Evolutionary conservation across 441 rosid species (phyloP).

Genomic region (Melianthus villosus): DNA sequence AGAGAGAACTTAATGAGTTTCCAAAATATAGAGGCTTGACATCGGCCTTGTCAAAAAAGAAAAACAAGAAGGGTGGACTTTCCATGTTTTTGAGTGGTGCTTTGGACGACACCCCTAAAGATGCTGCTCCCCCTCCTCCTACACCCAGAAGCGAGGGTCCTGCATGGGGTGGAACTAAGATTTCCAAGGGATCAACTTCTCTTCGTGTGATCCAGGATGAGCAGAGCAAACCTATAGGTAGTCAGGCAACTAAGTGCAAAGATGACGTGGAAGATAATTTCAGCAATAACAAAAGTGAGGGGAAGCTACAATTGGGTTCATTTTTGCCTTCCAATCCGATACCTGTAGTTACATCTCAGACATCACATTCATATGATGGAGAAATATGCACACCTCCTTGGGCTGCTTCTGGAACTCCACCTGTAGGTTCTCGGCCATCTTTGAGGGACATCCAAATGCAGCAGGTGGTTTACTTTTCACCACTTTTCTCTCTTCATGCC

Average conservation of each 20-base stretch:
- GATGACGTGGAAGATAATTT: slow-evolving; percentile 26
- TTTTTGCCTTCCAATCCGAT: slow-evolving; percentile 67
- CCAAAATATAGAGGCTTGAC: slow-evolving; percentile 25
- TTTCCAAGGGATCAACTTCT: slow-evolving; percentile 58
- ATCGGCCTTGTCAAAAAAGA: slow-evolving; percentile 42
- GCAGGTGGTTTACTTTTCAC: slow-evolving; percentile 31
- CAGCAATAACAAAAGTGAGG: slow-evolving; percentile 24
- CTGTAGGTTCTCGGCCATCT: slow-evolving; percentile 53
- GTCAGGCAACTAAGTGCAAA: slow-evolving; percentile 21
- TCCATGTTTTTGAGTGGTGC: slow-evolving; percentile 98
- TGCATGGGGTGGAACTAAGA: slow-evolving; percentile 93
- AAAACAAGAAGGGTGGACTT: slow-evolving; percentile 76
- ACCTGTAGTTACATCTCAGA: slow-evolving; percentile 33
- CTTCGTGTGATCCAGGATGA: slow-evolving; percentile 82
- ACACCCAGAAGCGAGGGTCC: slow-evolving; percentile 71
- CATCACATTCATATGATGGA: slow-evolving; percentile 33
- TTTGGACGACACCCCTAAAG: slow-evolving; percentile 63
- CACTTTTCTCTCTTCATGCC: slow-evolving; percentile 1
- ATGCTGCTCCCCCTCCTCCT: slow-evolving; percentile 32
- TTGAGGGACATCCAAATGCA: slow-evolving; percentile 93
- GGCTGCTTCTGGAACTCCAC: slow-evolving; percentile 73
- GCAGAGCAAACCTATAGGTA: slow-evolving; percentile 48
- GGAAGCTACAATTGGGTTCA: slow-evolving; percentile 52
- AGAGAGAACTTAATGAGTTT: slow-evolving; percentile 22
- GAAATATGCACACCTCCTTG: slow-evolving; percentile 78